Evolutionary conservation across 2,329 filamentous ascomycete genomes (phyloP).

Genomic region (Lasiodiplodia sp.): DNA sequence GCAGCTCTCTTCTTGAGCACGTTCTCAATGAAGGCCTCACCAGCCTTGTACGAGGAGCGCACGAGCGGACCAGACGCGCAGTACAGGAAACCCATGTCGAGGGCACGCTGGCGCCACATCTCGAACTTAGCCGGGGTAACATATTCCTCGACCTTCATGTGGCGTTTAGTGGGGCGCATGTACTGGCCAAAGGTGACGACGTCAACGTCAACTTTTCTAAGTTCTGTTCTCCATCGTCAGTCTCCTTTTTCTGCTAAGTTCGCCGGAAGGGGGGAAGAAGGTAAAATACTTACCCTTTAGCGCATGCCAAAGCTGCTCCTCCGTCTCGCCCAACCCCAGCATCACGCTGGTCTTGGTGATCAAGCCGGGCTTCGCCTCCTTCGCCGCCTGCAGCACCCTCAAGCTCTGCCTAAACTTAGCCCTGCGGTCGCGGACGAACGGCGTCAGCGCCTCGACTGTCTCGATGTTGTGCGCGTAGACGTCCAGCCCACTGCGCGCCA

Average conservation of each 20-base stretch:
- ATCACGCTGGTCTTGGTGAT: conserved; percentile 99
- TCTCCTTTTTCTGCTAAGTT: neutral
- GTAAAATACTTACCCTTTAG: conserved; percentile 66
- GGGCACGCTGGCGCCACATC: conserved; percentile 84
- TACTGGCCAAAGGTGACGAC: conserved; percentile 99
- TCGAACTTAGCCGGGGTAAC: conserved; percentile 92
- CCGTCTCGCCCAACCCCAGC: conserved; percentile 92
- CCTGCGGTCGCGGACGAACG: conserved; percentile 85
- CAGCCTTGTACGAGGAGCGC: conserved; percentile 95
- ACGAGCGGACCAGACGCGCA: conserved; percentile 93
- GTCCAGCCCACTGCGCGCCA: conserved; percentile 87
- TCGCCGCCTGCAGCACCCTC: conserved; percentile 79
- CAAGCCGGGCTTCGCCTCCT: conserved; percentile 75
- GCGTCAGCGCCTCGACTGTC: conserved; percentile 89
- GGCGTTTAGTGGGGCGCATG: conserved; percentile 97
- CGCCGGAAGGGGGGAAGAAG: neutral
- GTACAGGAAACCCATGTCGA: conserved; percentile 97
- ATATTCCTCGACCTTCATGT: conserved; percentile 97
- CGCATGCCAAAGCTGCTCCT: conserved; percentile 82
- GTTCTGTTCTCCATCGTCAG: conserved; percentile 58
- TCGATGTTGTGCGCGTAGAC: conserved; percentile 98
- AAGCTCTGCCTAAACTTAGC: conserved; percentile 90
- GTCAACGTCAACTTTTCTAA: conserved; percentile 82
- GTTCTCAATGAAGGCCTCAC: conserved; percentile 98
- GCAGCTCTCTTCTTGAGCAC: conserved; percentile 81